Conservation (phyloP, 148 eudicot genomes). For the Vaccinium vitisidaea region DNA sequence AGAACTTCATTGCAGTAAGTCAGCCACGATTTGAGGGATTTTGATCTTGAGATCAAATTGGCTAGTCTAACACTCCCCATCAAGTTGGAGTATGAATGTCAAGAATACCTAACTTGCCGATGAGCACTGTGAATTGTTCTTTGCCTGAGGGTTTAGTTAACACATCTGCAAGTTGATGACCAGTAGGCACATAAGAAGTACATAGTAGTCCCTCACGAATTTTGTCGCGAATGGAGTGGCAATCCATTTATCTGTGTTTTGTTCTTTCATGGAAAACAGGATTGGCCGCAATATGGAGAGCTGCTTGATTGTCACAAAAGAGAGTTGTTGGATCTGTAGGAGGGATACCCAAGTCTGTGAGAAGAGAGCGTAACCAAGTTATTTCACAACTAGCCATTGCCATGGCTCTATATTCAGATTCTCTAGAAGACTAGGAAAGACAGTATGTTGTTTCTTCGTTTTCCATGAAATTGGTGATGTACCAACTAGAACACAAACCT, state of each 20-base stretch:
- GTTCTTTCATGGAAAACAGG: not conserved
- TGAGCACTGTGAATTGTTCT: not conserved
- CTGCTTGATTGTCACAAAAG: constrained; percentile 16
- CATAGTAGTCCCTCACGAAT: not conserved
- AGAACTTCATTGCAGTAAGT: too few species aligned
- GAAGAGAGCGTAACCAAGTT: not conserved
- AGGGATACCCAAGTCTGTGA: not conserved
- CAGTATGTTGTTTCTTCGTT: not conserved
- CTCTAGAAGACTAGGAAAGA: not conserved
- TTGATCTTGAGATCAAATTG: too few species aligned
- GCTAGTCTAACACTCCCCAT: too few species aligned
- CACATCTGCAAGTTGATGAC: not conserved
- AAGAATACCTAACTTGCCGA: not conserved
- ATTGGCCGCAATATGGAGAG: not conserved
- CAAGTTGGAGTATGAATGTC: not conserved
- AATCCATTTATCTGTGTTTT: not conserved
- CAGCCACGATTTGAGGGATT: too few species aligned
- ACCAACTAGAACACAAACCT: not conserved
- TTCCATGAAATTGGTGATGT: not conserved
- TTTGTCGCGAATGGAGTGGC: not conserved
- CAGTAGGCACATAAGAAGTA: not conserved
- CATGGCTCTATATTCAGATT: not conserved
- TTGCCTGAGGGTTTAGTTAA: constrained; percentile 11
- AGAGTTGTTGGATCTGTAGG: not conserved
- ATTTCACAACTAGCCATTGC: not conserved